Conservation (phyloP, 2,329 filamentous ascomycete species). For the Penicillium freii region DNA sequence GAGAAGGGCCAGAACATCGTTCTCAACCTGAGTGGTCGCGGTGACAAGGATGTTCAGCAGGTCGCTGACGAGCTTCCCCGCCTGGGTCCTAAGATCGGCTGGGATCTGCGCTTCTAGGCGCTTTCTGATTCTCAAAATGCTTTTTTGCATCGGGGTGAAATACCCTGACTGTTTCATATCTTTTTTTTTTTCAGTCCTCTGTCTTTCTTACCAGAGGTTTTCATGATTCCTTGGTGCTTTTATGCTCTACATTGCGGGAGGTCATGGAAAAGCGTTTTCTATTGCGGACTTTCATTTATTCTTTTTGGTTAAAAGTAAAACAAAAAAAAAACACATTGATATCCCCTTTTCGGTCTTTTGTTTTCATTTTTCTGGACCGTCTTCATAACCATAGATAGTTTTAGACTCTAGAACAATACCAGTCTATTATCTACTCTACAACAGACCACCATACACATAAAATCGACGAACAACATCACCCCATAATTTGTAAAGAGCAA, state of each 20-base stretch:
- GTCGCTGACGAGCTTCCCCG: constrained; percentile 91
- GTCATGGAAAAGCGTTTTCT: constrained; percentile 10
- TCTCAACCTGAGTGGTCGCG: constrained; percentile 87
- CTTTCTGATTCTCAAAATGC: background rate
- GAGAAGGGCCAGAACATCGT: constrained; percentile 83
- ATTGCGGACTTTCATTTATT: background rate
- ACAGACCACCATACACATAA: background rate
- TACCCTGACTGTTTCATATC: background rate
- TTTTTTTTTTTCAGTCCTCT: background rate
- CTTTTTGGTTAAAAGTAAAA: background rate
- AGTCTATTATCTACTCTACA: background rate
- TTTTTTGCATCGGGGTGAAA: background rate
- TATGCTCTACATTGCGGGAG: constrained; percentile 5
- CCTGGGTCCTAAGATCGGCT: constrained; percentile 82
- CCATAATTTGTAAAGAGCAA: background rate
- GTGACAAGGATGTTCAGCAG: constrained; percentile 98
- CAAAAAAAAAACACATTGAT: background rate
- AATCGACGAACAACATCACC: background rate
- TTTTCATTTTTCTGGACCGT: background rate
- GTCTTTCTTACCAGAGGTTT: background rate
- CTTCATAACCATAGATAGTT: background rate
- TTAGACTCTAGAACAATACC: background rate
- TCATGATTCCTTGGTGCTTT: background rate
- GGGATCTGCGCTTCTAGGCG: constrained; percentile 58
- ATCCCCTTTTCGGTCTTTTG: background rate